Evolutionary conservation across 257 asterid species (phyloP).

Genomic region (Rubia yunnanensis): DNA sequence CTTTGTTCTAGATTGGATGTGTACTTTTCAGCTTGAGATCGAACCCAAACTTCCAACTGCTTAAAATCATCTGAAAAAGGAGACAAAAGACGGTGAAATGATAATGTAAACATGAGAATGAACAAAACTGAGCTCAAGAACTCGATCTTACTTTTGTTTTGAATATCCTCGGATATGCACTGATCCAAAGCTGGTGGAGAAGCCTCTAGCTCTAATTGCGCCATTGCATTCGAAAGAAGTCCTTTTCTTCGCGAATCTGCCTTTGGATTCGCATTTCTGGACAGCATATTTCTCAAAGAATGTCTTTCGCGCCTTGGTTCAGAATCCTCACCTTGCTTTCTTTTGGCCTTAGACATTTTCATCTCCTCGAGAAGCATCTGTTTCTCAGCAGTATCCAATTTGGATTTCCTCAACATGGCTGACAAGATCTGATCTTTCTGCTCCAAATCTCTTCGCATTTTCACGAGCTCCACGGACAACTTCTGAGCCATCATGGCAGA

Average conservation of each 20-base stretch:
- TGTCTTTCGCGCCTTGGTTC: slow-evolving; percentile 49
- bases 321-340: slow-evolving; percentile 41
- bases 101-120: not conserved
- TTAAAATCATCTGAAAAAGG: slow-evolving; percentile 27
- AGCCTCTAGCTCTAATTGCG: slow-evolving; percentile 16
- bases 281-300: slow-evolving; percentile 53
- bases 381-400: slow-evolving; percentile 58
- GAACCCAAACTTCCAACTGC: slow-evolving; percentile 45
- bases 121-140: not conserved
- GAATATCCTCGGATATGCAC: slow-evolving; percentile 28
- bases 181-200: slow-evolving; percentile 28
- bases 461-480: slow-evolving; percentile 59
- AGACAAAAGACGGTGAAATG: not conserved
- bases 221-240: slow-evolving; percentile 11
- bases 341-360: slow-evolving; percentile 48
- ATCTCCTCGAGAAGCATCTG: slow-evolving; percentile 67
- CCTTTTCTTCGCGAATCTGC: slow-evolving; percentile 35
- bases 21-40: slow-evolving; percentile 41
- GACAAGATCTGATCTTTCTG: slow-evolving; percentile 86
- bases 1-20: slow-evolving; percentile 41
- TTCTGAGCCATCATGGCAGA: slow-evolving; percentile 50
- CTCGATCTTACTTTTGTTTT: slow-evolving; percentile 41
- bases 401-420: slow-evolving; percentile 77
- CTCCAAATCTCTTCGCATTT: slow-evolving; percentile 54
- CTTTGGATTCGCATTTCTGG: slow-evolving; percentile 40